A percentile compares a stretch with the other conserved stretches of the same genome.
Evolutionary conservation across 2,329 filamentous ascomycete genomes (phyloP).

Genomic region (Cryphonectria japonica): DNA sequence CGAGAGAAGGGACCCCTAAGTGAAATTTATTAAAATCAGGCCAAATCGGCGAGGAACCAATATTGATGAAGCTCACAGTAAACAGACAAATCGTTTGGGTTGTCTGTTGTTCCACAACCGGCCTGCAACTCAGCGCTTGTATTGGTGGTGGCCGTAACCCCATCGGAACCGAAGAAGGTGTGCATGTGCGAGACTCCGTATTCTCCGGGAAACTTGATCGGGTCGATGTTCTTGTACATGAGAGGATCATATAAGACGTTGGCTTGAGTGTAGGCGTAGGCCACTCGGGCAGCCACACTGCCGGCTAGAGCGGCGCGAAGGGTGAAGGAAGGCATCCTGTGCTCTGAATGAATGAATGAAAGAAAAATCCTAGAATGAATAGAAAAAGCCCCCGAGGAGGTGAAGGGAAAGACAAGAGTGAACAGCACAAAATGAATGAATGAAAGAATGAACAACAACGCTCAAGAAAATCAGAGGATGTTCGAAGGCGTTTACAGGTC

Average conservation of each 20-base stretch:
- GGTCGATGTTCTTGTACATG: constrained; percentile 42
- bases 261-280: constrained; percentile 35
- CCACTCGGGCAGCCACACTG: neutral
- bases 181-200: constrained; percentile 41
- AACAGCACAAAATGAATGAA: neutral
- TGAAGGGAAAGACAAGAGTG: neutral
- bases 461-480: neutral
- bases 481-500: neutral
- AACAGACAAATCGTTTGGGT: constrained; percentile 38
- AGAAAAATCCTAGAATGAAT: neutral
- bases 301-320: neutral
- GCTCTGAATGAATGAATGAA: neutral
- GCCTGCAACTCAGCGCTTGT: constrained; percentile 38
- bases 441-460: neutral
- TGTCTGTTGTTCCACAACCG: constrained; percentile 36
- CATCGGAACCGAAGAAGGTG: constrained; percentile 43
- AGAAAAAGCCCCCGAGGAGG: neutral
- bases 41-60: neutral
- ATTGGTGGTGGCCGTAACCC: constrained; percentile 38
- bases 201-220: constrained; percentile 39
- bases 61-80: constrained; percentile 31
- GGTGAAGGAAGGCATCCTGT: neutral
- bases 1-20: constrained; percentile 28
- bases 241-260: constrained; percentile 33
- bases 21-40: neutral